Evolutionary conservation across 2,329 filamentous ascomycete species (phyloP), one percentile per base, ranked within the genome.

Genomic region (Cercospora zeina): DNA sequence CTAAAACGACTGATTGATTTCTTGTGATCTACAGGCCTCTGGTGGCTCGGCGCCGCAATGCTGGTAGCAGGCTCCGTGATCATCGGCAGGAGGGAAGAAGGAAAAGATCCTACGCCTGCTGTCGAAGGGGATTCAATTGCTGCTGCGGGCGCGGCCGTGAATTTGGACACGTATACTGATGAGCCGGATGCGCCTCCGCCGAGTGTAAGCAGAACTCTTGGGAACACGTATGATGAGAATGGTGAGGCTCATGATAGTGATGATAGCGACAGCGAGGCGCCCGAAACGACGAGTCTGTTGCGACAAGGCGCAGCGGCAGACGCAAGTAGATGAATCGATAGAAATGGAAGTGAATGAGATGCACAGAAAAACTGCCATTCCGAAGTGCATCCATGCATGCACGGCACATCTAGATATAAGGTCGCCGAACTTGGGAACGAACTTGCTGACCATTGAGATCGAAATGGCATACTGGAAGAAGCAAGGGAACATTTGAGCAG

Each of bases 31-130:
- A 36, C 9, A 74, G 71, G 84, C 9, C 77, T 91, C 42, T 93
- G 90, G 90, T 93, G 89, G 86, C 77, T 86, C 4, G 90, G 90
- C 11, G 90, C 90, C 0, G 79, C 83, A 3, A 76, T 93, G 70
- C 79, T 93, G 9, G 87, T 93, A 1, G 87, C 83, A 0, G 90
- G 90, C 2, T 92, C 90, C 67, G 89, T 93, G 47, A 87, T 93
- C 62, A 89, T 93, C 66, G 89, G 90, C 2, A 80, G 84, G 59
- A 85, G 90, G 69, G 87, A 89, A 62, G 87, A 87, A 71, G 73
- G 67, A 58, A 75, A 74, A 63, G 72, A 75, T 30, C 68, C 58
- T 21, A 67, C 58, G 10, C 62, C 54, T 60, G 66, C 64, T 7
- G 65, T 64, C 2, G 68, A 65, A 9, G 67, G 62, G 8, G 69